Conservation (phyloP, 23 red algal species). For the Gracilaria vermiculophylla region DNA sequence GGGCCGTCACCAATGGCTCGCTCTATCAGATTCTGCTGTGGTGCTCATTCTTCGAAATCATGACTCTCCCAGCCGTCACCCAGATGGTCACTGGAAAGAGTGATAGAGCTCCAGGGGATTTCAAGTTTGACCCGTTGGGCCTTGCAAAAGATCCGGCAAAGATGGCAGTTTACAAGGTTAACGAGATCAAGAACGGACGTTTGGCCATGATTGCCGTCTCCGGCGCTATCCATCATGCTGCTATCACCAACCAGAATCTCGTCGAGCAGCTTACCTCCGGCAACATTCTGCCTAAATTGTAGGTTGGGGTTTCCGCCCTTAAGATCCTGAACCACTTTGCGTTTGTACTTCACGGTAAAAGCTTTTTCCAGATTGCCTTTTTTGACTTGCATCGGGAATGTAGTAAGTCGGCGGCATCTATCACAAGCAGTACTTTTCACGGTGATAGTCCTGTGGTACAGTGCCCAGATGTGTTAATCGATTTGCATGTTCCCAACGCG, state of each 20-base stretch:
- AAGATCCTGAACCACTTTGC: not conserved
- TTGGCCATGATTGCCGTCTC: constrained; percentile 86
- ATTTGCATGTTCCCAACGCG: too few relatives aligned
- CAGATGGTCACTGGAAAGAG: constrained; percentile 85
- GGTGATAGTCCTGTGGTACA: too few relatives aligned
- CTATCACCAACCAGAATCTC: constrained; percentile 69
- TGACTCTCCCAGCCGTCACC: constrained; percentile 78
- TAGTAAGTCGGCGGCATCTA: too few relatives aligned
- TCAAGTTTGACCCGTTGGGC: constrained; percentile 80
- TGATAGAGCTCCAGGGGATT: constrained; percentile 77
- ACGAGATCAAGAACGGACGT: constrained; percentile 90
- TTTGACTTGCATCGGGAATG: too few relatives aligned
- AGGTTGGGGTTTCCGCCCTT: not conserved
- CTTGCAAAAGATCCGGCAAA: constrained; percentile 66
- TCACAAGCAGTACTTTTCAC: too few relatives aligned
- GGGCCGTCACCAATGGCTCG: constrained; percentile 58
- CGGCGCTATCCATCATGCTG: constrained; percentile 64
- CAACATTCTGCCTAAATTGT: constrained; percentile 70
- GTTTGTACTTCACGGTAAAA: constrained; percentile 2
- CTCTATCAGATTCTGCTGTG: constrained; percentile 80
- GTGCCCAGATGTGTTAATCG: too few relatives aligned
- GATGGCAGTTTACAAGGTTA: constrained; percentile 57
- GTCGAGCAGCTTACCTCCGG: constrained; percentile 78
- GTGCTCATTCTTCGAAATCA: constrained; percentile 79
- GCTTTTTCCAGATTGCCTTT: not conserved